phyloP scores from a whole-genome alignment of 345 rosid genomes.

The Ricinus communis region DNA sequence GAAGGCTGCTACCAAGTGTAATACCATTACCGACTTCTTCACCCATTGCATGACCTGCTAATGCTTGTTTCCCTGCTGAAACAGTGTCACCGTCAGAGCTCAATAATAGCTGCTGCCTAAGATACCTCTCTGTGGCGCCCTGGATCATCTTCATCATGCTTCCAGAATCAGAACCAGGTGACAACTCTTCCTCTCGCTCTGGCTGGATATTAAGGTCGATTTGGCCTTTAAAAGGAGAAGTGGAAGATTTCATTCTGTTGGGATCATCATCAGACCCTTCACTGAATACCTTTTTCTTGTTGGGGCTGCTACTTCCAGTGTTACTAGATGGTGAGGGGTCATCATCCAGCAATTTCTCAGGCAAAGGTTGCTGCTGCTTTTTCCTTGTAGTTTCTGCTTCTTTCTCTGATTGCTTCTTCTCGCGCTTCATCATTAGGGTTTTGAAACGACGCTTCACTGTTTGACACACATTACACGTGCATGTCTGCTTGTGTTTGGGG shows the following conservation, averaged over 20 bases:
- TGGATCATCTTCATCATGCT: slow-evolving; percentile 42
- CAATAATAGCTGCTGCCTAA: slow-evolving; percentile 37
- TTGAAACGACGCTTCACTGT: slow-evolving; percentile 75
- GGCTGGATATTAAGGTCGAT: slow-evolving; percentile 94
- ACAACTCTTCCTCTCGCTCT: slow-evolving; percentile 74
- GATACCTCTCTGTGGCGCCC: slow-evolving; percentile 39
- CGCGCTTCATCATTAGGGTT: slow-evolving; percentile 64
- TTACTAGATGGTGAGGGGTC: slow-evolving; percentile 40
- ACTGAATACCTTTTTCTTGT: slow-evolving; percentile 33
- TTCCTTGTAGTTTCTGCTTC: slow-evolving; percentile 49
- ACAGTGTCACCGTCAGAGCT: slow-evolving; percentile 29
- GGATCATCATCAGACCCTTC: slow-evolving; percentile 52
- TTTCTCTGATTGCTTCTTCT: slow-evolving; percentile 65
- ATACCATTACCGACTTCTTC: slow-evolving; percentile 20
- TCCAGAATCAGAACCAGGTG: slow-evolving; percentile 54
- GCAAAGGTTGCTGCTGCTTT: slow-evolving; percentile 37
- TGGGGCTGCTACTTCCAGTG: slow-evolving; percentile 48
- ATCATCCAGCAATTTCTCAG: slow-evolving; percentile 46
- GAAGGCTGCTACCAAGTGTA: slow-evolving; percentile 23
- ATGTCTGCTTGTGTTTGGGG: slow-evolving; percentile 76
- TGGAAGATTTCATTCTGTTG: slow-evolving; percentile 41
- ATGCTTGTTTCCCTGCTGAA: slow-evolving; percentile 23
- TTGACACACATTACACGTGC: slow-evolving; percentile 75
- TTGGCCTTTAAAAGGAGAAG: slow-evolving; percentile 64
- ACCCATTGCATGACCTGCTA: slow-evolving; percentile 13